phyloP scores from a whole-genome alignment of 352 stramenopile genomes.

The Globisporangium spinosum region DNA sequence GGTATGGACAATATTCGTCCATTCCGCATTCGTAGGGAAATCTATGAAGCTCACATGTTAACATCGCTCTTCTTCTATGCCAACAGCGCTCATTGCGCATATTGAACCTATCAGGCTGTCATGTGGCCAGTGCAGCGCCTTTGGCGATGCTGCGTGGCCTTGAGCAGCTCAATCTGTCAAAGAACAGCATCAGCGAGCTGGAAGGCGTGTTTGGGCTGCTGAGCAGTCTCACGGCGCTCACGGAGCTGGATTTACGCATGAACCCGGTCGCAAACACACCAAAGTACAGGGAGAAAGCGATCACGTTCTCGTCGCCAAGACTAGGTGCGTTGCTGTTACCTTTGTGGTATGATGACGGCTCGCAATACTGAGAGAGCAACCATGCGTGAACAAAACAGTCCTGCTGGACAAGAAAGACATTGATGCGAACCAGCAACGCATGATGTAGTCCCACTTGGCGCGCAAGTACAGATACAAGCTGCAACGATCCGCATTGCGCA shows the following conservation, averaged over 20 bases:
- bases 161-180: conserved; percentile 61
- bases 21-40: background rate
- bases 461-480: conserved; percentile 61
- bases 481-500: background rate
- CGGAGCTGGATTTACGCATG: conserved; percentile 53
- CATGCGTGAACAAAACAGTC: conserved; percentile 18
- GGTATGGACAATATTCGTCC: conserved; percentile 18
- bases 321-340: conserved; percentile 29
- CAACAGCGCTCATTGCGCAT: conserved; percentile 49
- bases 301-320: conserved; percentile 63
- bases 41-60: background rate
- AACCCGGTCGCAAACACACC: conserved; percentile 49
- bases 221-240: conserved; percentile 34
- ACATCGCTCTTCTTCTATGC: background rate
- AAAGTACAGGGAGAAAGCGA: conserved; percentile 71
- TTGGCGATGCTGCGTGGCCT: conserved; percentile 37
- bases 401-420: conserved; percentile 75
- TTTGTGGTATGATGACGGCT: too few species aligned
- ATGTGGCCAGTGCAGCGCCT: conserved; percentile 25
- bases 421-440: conserved; percentile 61
- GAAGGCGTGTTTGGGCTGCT: conserved; percentile 70
- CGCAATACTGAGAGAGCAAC: too few species aligned
- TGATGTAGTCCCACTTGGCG: conserved; percentile 77
- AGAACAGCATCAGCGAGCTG: conserved; percentile 56
- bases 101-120: conserved; percentile 62